Evolutionary conservation across 495 filamentous ascomycete genomes (phyloP), one percentile per base, ranked within the genome.

Genomic region (Xylaria cubensis): DNA sequence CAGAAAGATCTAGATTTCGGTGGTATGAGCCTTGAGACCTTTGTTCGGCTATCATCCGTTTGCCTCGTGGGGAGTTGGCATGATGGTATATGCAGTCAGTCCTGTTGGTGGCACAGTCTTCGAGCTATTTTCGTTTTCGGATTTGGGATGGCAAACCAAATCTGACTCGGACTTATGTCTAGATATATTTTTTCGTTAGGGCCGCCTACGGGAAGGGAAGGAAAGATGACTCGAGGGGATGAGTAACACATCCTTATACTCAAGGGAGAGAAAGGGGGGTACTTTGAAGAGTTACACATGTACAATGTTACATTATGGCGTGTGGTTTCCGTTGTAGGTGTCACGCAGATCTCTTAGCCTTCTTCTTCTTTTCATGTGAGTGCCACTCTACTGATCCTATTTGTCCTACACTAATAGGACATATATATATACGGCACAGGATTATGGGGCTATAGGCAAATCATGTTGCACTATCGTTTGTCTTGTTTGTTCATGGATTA

Each of bases 51-150:
- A 32, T 4, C 24, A 17, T 32, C 13, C 32, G 26, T 56, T 56
- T 56, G 53, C 53, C 53, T 32, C 15, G 26, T 29, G 26, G 32
- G 9, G 12, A 32, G 6, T 56, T 56, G 53, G 53, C 53, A 32
- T 56, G 24, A 56, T 56, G 53, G 21, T 56, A 26, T 56, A 32
- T 29, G 53, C 53, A 24, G 53, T 24, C 24, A 56, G 26, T 56
- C 26, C 53, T 21, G 34, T 61, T 39, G 34, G 58, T 21, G 58
- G 58, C 58, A 61, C 29, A 61, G 58, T 61, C 32, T 61, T 39
- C 24, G 29, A 19, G 56, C 15, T 19, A 59, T 36, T 59, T 36
- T 59, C 17, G 53, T 4, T 7, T 32, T 32, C 53, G 53, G 24
- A 17, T 56, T 56, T 13, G 3, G 17, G 32, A 29, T 4, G 58